These are phyloP conservation scores for Penicillium paneum DNA, from an alignment of 2,329 filamentous ascomycete genomes.

Conservation along the genomic window DNA sequence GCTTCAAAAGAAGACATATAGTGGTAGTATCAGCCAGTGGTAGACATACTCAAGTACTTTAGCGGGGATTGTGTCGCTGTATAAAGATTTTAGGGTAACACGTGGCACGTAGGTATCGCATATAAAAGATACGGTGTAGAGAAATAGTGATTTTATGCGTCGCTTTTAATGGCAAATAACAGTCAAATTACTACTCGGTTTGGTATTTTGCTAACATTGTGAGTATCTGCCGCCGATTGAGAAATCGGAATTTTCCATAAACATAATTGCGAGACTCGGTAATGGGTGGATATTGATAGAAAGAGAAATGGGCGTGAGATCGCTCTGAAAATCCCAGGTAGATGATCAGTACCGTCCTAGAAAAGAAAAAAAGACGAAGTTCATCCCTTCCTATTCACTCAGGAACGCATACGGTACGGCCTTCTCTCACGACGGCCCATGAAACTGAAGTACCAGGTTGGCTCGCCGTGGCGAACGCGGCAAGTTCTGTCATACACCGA, in stretches of 20 bases:
- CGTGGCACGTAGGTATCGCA: no score
- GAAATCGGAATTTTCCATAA: background rate
- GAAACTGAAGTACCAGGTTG: background rate
- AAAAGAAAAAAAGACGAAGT: background rate
- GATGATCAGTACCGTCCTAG: background rate
- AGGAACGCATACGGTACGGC: background rate
- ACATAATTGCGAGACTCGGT: background rate
- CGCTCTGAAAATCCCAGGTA: background rate
- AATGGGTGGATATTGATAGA: background rate
- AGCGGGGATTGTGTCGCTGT: no score
- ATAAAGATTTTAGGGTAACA: no score
- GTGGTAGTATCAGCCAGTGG: no score
- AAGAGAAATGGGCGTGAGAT: background rate
- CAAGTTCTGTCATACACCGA: background rate
- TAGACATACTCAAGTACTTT: no score
- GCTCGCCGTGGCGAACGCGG: background rate
- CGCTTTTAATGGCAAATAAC: background rate
- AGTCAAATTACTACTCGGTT: background rate
- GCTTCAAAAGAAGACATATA: no score
- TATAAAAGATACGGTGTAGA: no score
- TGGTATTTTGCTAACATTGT: background rate
- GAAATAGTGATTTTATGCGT: no score
- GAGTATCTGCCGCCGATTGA: background rate
- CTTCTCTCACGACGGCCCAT: background rate
- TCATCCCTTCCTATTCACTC: background rate